Base-by-base conservation (phyloP, 176 grass and related monocot genomes). In the Oropetium thomaeum region DNA sequence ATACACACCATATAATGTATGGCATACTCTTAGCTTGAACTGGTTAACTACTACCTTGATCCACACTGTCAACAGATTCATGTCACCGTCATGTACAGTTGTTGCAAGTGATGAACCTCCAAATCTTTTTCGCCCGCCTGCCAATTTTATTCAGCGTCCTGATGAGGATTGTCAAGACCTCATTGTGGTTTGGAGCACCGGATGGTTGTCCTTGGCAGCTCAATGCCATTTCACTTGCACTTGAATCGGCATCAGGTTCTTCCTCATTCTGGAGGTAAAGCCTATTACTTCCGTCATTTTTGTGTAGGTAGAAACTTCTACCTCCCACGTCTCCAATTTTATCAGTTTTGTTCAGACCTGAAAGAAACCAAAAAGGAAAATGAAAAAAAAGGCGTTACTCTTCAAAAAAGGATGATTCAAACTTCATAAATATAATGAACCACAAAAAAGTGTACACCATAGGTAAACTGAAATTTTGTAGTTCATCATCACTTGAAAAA, bases 231-330 rank as follows among this genome's bases (percentile, higher is more conserved):
- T 44, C 65, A 38, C 35, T 32, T 1, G 44, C 10, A 44, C 26
- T 35, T 23, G 58, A 40, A 67, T 41, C 76, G 15, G 8, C 38
- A 58, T 76, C 81, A 31, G 64, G 41, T 53, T 69, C 66, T 84
- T 49, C 66, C 81, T 49, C 67, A 9, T 54, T 77, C 49, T 65
- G 76, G 37, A 72, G 80, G 44, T 70, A 49, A 38, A 88, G 62
- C 26, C 43, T 38, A 55, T 69, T 88, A 13, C 4, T 63, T 74
- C 51, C 44, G 34, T 35, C 76, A n/a, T 81, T 93, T 70, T 84
- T 97, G 39, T 85, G 90, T 53, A 97, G 80, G 77, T 97, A 97
- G 52, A 97, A 97, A 13, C 67, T 93, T 75, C 93, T 80, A 10
- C 87, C 85, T 5, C 93, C 93, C 0, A 90, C 90, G 20, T 97